phyloP scores from a whole-genome alignment of 495 filamentous ascomycete genomes.

The Pseudevernia furfuracea region DNA sequence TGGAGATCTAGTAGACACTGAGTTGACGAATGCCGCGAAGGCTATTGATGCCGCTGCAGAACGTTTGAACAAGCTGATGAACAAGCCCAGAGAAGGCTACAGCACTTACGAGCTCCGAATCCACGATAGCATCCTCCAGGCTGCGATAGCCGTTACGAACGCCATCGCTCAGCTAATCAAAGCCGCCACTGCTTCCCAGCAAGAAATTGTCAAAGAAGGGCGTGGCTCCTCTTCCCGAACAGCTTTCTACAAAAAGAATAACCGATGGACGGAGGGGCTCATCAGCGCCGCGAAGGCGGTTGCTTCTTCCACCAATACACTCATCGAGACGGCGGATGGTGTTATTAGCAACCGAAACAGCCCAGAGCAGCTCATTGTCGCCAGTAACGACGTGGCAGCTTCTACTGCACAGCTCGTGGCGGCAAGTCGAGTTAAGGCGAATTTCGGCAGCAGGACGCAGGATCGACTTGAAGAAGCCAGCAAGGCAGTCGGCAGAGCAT shows the following conservation, averaged over 20 bases:
- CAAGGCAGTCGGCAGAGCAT: conserved; percentile 87
- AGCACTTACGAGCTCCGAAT: conserved; percentile 95
- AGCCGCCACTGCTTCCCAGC: conserved; percentile 86
- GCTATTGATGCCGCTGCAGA: conserved; percentile 89
- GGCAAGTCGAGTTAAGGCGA: conserved; percentile 91
- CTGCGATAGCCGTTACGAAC: conserved; percentile 91
- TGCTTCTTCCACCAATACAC: conserved; percentile 78
- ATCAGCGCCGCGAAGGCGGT: conserved; percentile 97
- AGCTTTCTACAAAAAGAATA: conserved; percentile 99
- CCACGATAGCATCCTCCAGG: conserved; percentile 88
- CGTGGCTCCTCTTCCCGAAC: conserved; percentile 79
- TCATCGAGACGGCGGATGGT: conserved; percentile 96
- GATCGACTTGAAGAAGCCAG: conserved; percentile 83
- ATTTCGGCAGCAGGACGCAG: conserved; percentile 94
- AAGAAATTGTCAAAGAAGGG: conserved; percentile 96
- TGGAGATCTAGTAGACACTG: conserved; percentile 86
- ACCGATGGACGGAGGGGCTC: conserved; percentile 93
- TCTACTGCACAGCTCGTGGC: conserved; percentile 95
- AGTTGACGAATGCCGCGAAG: conserved; percentile 87
- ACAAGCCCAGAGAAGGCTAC: conserved; percentile 87
- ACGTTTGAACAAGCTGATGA: conserved; percentile 80
- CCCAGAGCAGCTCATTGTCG: conserved; percentile 94
- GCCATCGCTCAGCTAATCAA: conserved; percentile 95
- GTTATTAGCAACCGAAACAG: conserved; percentile 86
- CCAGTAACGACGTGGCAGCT: conserved; percentile 92